Evolutionary conservation across 1,139 yeast genomes (phyloP).

Genomic region (Saccharomyces pastorianus): DNA sequence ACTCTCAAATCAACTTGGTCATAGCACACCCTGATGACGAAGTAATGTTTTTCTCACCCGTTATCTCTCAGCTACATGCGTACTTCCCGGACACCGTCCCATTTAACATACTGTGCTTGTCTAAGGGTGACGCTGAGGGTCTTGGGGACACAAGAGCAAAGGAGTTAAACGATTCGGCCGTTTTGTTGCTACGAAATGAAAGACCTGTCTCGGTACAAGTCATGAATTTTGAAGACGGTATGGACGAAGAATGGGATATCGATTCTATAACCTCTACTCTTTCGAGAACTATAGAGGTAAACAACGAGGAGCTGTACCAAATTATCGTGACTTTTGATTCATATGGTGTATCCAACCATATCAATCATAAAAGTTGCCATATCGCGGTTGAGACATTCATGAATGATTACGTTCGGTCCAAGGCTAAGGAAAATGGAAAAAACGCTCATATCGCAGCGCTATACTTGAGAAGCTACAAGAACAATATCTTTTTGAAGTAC

Average conservation of each 20-base stretch:
- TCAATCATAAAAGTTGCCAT: slow-evolving; percentile 69
- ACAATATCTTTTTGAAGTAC: slow-evolving; percentile 10
- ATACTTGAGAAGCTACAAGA: slow-evolving; percentile 8
- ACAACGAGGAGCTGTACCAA: slow-evolving; percentile 28
- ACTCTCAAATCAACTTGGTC: slow-evolving; percentile 33
- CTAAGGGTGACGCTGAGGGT: slow-evolving; percentile 71
- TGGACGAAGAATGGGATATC: slow-evolving; percentile 60
- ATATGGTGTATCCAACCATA: slow-evolving; percentile 74
- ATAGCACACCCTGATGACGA: slow-evolving; percentile 98
- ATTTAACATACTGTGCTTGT: slow-evolving; percentile 60
- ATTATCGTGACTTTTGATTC: slow-evolving; percentile 74
- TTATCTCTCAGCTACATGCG: slow-evolving; percentile 30
- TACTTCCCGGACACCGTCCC: slow-evolving; percentile 9
- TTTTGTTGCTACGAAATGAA: slow-evolving; percentile 43
- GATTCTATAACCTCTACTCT: slow-evolving; percentile 6
- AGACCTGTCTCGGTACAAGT: slow-evolving; percentile 38
- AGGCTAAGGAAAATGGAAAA: not conserved
- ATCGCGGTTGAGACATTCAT: slow-evolving; percentile 44
- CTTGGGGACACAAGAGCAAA: slow-evolving; percentile 52
- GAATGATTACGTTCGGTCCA: not conserved
- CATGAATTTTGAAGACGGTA: slow-evolving; percentile 56
- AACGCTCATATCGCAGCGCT: slow-evolving; percentile 2
- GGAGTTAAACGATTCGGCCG: slow-evolving; percentile 55
- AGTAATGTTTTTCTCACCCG: slow-evolving; percentile 92
- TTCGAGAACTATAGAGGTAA: slow-evolving; percentile 4